Evolutionary conservation across 108 stramenopile genomes (phyloP).

Genomic region (Nannochloropsis granulata): DNA sequence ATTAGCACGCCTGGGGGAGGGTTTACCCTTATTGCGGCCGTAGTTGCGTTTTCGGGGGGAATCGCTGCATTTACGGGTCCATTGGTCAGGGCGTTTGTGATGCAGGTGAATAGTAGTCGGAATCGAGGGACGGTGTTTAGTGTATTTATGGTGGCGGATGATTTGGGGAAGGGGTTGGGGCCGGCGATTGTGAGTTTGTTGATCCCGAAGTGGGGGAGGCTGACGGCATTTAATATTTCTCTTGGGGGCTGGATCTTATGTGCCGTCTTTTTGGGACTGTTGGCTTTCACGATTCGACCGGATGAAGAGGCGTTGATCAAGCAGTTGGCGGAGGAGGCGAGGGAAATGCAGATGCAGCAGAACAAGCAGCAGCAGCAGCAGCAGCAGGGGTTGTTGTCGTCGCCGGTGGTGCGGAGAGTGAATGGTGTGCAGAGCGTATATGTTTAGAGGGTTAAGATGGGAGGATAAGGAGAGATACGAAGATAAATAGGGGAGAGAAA

Average conservation of each 20-base stretch:
- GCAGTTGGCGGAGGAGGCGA: neutral
- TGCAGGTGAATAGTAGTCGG: neutral
- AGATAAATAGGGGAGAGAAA: no score
- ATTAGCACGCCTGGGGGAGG: neutral
- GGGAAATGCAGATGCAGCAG: neutral
- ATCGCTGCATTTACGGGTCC: neutral
- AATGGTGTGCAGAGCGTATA: no score
- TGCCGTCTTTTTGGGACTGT: neutral
- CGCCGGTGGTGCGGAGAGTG: no score
- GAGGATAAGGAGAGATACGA: no score
- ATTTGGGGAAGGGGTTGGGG: slow-evolving; percentile 30
- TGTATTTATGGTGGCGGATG: slow-evolving; percentile 28
- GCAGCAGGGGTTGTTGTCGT: no score
- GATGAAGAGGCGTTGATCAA: neutral
- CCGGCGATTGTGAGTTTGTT: slow-evolving; percentile 7
- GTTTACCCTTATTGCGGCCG: neutral
- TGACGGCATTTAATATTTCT: slow-evolving; percentile 1
- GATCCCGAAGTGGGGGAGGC: neutral
- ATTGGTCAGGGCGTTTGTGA: neutral
- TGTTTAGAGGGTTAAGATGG: no score
- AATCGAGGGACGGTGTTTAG: slow-evolving; percentile 27
- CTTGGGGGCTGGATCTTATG: neutral
- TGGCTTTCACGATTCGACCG: neutral
- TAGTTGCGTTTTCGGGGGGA: neutral
- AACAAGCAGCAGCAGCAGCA: no score